Conservation (phyloP, 805 yeast genomes). For the Candida nonsorbophila region DNA sequence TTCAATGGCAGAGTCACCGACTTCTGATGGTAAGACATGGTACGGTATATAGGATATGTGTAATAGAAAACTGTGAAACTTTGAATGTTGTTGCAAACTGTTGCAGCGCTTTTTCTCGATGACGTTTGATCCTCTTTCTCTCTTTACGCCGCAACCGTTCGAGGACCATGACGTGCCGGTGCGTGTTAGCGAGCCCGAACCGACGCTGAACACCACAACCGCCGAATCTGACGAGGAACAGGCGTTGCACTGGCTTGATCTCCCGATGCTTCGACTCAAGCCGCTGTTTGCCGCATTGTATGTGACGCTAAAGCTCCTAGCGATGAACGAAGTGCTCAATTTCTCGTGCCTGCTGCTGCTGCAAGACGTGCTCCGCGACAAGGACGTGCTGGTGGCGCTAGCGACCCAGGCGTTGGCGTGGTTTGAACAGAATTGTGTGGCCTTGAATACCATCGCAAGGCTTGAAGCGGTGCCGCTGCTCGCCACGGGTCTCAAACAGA, state of each 20-base stretch:
- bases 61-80: too few relatives aligned
- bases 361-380: slow-evolving; percentile 22
- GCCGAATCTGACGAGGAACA: slow-evolving; percentile 14
- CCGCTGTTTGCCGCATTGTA: slow-evolving; percentile 46
- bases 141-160: slow-evolving; percentile 24
- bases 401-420: slow-evolving; percentile 35
- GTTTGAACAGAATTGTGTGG: slow-evolving; percentile 34
- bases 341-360: slow-evolving; percentile 26
- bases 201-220: not conserved
- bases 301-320: slow-evolving; percentile 42
- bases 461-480: slow-evolving; percentile 20
- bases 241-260: slow-evolving; percentile 48
- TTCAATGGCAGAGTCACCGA: slow-evolving; percentile 96
- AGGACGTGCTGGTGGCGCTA: slow-evolving; percentile 19
- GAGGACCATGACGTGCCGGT: slow-evolving; percentile 2
- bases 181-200: not conserved
- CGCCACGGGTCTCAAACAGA: slow-evolving; percentile 20
- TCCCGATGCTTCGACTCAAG: slow-evolving; percentile 43
- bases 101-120: too few relatives aligned
- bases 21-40: slow-evolving; percentile 43
- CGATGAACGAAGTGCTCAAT: slow-evolving; percentile 47
- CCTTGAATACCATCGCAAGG: slow-evolving; percentile 16
- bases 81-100: too few relatives aligned
- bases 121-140: slow-evolving; percentile 39
- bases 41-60: not conserved